Percentiles rank a stretch among this genome's conserved stretches.
These are phyloP conservation scores for Kodamaea anthophila DNA, from an alignment of 1,139 yeast genomes.

Conservation along the genomic window DNA sequence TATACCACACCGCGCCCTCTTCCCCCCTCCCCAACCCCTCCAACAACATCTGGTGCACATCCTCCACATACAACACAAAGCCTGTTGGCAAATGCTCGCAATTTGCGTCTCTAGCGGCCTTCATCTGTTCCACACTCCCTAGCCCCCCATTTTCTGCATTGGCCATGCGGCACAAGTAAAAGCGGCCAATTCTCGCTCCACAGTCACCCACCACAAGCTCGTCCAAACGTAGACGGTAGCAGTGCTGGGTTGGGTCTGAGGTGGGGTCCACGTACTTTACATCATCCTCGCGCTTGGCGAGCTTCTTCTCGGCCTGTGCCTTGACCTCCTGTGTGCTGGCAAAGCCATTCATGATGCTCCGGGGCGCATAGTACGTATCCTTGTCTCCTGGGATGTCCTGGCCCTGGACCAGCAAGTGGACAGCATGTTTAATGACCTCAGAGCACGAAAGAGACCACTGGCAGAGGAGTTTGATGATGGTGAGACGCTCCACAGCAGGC, in stretches of 20 bases:
- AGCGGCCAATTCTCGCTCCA: conserved; percentile 42
- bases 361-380: conserved; percentile 38
- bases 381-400: conserved; percentile 43
- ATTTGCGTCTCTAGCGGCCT: conserved; percentile 14
- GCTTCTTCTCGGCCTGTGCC: conserved; percentile 26
- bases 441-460: conserved; percentile 47
- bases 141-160: conserved; percentile 36
- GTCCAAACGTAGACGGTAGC: conserved; percentile 30
- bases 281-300: conserved; percentile 26
- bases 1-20: conserved; percentile 30
- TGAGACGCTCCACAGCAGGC: conserved; percentile 39
- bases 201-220: conserved; percentile 43
- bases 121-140: conserved; percentile 30
- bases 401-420: conserved; percentile 23
- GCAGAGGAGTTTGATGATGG: conserved; percentile 39
- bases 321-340: conserved; percentile 28
- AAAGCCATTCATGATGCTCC: conserved; percentile 35
- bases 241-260: conserved; percentile 35
- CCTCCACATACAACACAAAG: conserved; percentile 49
- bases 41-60: conserved; percentile 32
- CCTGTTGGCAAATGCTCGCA: conserved; percentile 5
- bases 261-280: conserved; percentile 38
- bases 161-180: conserved; percentile 40
- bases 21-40: conserved; percentile 21
- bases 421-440: conserved; percentile 33